These are phyloP conservation scores for Aleurites moluccanus DNA, from an alignment of 441 rosid species.

Conservation along the genomic window DNA sequence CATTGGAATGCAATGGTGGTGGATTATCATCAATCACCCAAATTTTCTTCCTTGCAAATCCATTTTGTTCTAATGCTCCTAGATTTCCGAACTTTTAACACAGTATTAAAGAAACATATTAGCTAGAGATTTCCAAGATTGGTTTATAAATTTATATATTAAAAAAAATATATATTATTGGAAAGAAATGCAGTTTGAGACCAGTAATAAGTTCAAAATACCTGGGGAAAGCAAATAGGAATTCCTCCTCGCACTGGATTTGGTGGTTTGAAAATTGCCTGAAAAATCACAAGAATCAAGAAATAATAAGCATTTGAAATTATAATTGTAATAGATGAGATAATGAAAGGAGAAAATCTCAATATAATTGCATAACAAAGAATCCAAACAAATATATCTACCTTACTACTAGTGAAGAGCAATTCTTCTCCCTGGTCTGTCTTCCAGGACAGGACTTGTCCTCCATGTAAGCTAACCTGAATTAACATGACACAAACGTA, in stretches of 20 bases:
- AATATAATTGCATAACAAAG: background rate
- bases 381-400: slow-evolving; percentile 18
- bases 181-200: no score
- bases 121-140: slow-evolving; percentile 7
- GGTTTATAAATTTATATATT: no score
- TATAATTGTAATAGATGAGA: background rate
- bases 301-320: background rate
- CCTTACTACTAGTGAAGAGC: slow-evolving; percentile 86
- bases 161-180: no score
- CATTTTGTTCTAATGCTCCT: slow-evolving; percentile 78
- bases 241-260: slow-evolving; percentile 87
- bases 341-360: background rate
- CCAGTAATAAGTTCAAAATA: slow-evolving; percentile 22
- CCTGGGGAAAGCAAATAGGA: slow-evolving; percentile 97
- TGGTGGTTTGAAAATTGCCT: slow-evolving; percentile 85
- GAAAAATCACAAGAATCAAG: slow-evolving; percentile 5
- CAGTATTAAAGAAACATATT: background rate
- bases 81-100: slow-evolving; percentile 58
- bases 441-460: slow-evolving; percentile 94
- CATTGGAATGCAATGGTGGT: slow-evolving; percentile 48
- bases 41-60: slow-evolving; percentile 86
- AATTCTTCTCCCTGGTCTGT: slow-evolving; percentile 85
- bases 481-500: slow-evolving; percentile 2
- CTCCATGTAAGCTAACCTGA: slow-evolving; percentile 92
- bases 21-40: slow-evolving; percentile 79